These are phyloP conservation scores for Trichothecium roseum DNA, from an alignment of 2,329 filamentous ascomycete genomes.

Conservation along the genomic window DNA sequence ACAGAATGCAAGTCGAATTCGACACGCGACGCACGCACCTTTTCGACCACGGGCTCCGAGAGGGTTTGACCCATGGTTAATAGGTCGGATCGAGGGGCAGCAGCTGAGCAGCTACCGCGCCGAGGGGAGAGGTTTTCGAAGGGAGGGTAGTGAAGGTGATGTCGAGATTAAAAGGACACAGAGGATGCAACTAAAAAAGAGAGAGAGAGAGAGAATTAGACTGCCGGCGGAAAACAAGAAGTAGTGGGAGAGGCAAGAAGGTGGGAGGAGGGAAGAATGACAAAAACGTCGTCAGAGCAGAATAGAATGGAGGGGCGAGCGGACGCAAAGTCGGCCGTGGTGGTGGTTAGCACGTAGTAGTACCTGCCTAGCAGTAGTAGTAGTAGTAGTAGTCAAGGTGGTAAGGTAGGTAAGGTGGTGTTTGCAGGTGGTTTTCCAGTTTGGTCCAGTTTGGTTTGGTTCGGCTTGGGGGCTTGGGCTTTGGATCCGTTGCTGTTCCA, in stretches of 20 bases:
- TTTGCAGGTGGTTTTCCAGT: too few relatives aligned
- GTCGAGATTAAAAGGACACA: background rate
- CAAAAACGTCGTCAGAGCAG: background rate
- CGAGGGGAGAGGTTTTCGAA: constrained; percentile 3
- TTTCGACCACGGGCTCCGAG: constrained; percentile 96
- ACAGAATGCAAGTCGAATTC: background rate
- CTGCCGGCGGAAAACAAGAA: constrained; percentile 4
- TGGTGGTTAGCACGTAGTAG: too few relatives aligned
- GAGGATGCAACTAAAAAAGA: constrained; percentile 3
- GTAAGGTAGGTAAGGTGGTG: too few relatives aligned
- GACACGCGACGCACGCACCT: constrained; percentile 48
- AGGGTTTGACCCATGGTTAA: constrained; percentile 93
- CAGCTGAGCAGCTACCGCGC: constrained; percentile 13
- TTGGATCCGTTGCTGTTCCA: too few relatives aligned
- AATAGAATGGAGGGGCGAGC: background rate
- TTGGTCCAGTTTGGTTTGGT: too few relatives aligned
- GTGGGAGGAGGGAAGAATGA: background rate
- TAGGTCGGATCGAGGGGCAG: constrained; percentile 12
- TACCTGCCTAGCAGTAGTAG: too few relatives aligned
- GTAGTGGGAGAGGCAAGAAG: constrained; percentile 3
- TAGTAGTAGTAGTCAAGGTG: too few relatives aligned
- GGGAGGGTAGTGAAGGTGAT: constrained; percentile 1
- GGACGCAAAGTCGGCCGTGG: background rate
- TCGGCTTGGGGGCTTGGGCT: too few relatives aligned
- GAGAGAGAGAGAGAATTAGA: constrained; percentile 8